A percentile compares a stretch with the other conserved stretches of the same genome.
These are phyloP conservation scores for Cladophialophora exuberans DNA, from an alignment of 2,329 filamentous ascomycete genomes.

Conservation along the genomic window DNA sequence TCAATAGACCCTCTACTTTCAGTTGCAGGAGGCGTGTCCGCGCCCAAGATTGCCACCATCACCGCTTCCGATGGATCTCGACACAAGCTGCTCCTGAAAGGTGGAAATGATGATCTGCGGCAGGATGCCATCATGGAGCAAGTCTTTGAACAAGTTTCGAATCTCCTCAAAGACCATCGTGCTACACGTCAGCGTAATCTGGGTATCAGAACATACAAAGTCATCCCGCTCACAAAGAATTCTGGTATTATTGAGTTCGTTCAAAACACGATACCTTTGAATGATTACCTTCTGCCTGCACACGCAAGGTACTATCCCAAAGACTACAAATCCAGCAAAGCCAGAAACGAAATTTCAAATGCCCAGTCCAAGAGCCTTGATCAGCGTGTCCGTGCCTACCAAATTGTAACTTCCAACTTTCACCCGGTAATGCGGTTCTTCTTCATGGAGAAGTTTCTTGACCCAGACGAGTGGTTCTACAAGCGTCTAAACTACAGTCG, in stretches of 20 bases:
- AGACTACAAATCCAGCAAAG: constrained; percentile 75
- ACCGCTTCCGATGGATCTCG: constrained; percentile 74
- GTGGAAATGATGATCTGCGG: constrained; percentile 90
- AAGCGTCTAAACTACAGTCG: constrained; percentile 88
- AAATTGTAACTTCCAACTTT: constrained; percentile 77
- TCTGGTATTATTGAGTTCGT: constrained; percentile 98
- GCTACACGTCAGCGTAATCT: constrained; percentile 85
- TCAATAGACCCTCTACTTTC: constrained; percentile 75
- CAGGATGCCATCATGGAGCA: constrained; percentile 99
- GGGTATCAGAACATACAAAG: constrained; percentile 94
- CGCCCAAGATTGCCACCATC: constrained; percentile 89
- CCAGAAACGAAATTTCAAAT: constrained; percentile 76
- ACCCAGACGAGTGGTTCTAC: constrained; percentile 95
- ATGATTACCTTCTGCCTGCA: constrained; percentile 89
- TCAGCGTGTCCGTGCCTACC: constrained; percentile 73
- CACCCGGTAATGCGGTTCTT: constrained; percentile 95
- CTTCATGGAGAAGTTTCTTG: constrained; percentile 91
- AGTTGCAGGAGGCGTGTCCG: constrained; percentile 87
- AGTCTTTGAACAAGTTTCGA: constrained; percentile 94
- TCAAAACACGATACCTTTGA: constrained; percentile 85
- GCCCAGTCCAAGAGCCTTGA: constrained; percentile 73
- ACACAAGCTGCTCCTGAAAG: constrained; percentile 92
- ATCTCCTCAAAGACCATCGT: constrained; percentile 82
- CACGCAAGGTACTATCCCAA: constrained; percentile 85
- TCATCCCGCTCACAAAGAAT: constrained; percentile 80